These are phyloP conservation scores for Phyllosticta ampelicida DNA, from an alignment of 2,329 filamentous ascomycete genomes.

Conservation along the genomic window DNA sequence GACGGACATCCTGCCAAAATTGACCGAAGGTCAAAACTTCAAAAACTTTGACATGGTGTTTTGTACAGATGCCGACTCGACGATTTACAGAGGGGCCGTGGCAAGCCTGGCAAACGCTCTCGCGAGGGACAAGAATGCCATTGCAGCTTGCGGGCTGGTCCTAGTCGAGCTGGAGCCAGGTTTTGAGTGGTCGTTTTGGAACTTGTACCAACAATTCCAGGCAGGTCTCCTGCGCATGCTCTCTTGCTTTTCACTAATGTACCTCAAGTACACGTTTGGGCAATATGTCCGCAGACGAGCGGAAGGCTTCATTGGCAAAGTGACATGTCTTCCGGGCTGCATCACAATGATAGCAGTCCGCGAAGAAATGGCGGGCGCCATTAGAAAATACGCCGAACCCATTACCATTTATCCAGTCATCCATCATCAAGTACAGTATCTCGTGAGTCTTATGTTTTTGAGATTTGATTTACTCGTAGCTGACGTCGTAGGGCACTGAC, in stretches of 20 bases:
- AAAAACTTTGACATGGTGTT: slow-evolving; percentile 16
- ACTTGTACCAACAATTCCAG: slow-evolving; percentile 17
- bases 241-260: neutral
- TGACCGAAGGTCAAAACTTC: slow-evolving; percentile 13
- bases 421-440: slow-evolving; percentile 17
- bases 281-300: slow-evolving; percentile 17
- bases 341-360: slow-evolving; percentile 18
- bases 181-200: slow-evolving; percentile 17
- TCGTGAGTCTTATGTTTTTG: slow-evolving; percentile 1
- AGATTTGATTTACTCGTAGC: neutral
- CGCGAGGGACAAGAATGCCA: slow-evolving; percentile 14
- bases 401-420: slow-evolving; percentile 15
- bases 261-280: slow-evolving; percentile 14
- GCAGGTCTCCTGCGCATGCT: neutral
- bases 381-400: slow-evolving; percentile 16
- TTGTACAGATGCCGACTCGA: slow-evolving; percentile 17
- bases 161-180: slow-evolving; percentile 17
- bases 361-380: slow-evolving; percentile 16
- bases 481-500: slow-evolving; percentile 13
- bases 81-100: slow-evolving; percentile 16
- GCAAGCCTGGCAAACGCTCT: slow-evolving; percentile 14
- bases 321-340: slow-evolving; percentile 17
- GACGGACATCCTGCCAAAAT: slow-evolving; percentile 13
- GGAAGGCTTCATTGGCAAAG: slow-evolving; percentile 15
- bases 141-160: slow-evolving; percentile 16